phyloP scores from a whole-genome alignment of 2,329 filamentous ascomycete species.

The Beauveria brongniartii region DNA sequence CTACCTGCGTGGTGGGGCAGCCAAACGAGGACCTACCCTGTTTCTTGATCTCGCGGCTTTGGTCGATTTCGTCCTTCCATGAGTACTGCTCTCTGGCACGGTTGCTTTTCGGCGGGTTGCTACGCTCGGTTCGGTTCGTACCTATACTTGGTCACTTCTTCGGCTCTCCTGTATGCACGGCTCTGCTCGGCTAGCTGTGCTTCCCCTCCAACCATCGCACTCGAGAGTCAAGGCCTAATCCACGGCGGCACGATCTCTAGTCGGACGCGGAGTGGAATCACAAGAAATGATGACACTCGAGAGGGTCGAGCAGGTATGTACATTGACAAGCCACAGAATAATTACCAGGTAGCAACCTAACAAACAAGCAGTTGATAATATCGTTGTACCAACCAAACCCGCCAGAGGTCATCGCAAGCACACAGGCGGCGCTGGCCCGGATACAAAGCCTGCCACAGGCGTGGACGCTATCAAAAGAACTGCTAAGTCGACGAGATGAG shows the following conservation, averaged over 20 bases:
- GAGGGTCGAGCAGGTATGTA: slow-evolving; percentile 10
- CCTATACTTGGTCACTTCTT: too few relatives aligned
- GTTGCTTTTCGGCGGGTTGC: neutral
- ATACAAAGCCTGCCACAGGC: slow-evolving; percentile 74
- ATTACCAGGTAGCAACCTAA: neutral
- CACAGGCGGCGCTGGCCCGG: slow-evolving; percentile 67
- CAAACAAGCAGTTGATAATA: slow-evolving; percentile 34
- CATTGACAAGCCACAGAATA: too few relatives aligned
- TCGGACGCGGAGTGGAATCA: neutral
- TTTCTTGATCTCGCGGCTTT: neutral
- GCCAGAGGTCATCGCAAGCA: slow-evolving; percentile 38
- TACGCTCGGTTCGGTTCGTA: neutral
- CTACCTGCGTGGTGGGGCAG: neutral
- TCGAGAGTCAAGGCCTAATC: too few relatives aligned
- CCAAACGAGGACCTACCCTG: neutral
- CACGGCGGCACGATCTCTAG: too few relatives aligned
- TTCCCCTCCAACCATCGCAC: neutral
- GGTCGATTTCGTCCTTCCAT: neutral
- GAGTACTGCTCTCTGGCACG: neutral
- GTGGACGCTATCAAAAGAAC: slow-evolving; percentile 75
- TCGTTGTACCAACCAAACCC: slow-evolving; percentile 45
- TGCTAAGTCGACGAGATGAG: slow-evolving; percentile 60
- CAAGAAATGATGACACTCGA: neutral
- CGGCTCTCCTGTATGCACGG: neutral
- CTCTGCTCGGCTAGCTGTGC: neutral